Conservation (phyloP, 768 basidiomycete genomes). For the Psilocybe cyanescens region DNA sequence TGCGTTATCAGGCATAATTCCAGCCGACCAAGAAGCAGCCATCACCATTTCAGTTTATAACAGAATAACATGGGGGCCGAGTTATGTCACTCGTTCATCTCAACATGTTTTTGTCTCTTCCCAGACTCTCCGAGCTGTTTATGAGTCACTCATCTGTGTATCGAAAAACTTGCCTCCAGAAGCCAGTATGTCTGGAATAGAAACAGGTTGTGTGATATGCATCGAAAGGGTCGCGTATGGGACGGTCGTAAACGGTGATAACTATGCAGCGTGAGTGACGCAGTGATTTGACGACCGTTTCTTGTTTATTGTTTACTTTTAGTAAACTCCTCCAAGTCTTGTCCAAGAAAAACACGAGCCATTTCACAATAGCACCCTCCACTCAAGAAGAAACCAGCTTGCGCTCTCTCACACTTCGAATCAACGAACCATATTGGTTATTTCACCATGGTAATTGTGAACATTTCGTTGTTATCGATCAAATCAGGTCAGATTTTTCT, state of each 20-base stretch:
- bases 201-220: constrained; percentile 53
- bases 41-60: constrained; percentile 65
- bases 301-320: constrained; percentile 4
- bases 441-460: constrained; percentile 84
- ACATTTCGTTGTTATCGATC: constrained; percentile 74
- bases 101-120: constrained; percentile 73
- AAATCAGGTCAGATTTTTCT: constrained; percentile 58
- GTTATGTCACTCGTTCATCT: constrained; percentile 62
- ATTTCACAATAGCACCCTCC: constrained; percentile 41
- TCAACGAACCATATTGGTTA: constrained; percentile 83
- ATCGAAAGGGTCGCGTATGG: constrained; percentile 67
- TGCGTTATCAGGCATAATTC: constrained; percentile 22
- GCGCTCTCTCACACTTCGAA: constrained; percentile 56
- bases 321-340: constrained; percentile 50
- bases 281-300: neutral
- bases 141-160: constrained; percentile 60
- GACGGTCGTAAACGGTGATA: constrained; percentile 46
- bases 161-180: constrained; percentile 58
- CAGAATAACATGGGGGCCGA: constrained; percentile 63
- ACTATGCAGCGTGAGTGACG: constrained; percentile 56
- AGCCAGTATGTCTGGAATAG: constrained; percentile 12
- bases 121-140: constrained; percentile 71
- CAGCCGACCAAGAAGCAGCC: constrained; percentile 42
- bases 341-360: constrained; percentile 24
- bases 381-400: constrained; percentile 54